Evolutionary conservation across 2,329 filamentous ascomycete species (phyloP).

Genomic region (Fusarium virguliforme): DNA sequence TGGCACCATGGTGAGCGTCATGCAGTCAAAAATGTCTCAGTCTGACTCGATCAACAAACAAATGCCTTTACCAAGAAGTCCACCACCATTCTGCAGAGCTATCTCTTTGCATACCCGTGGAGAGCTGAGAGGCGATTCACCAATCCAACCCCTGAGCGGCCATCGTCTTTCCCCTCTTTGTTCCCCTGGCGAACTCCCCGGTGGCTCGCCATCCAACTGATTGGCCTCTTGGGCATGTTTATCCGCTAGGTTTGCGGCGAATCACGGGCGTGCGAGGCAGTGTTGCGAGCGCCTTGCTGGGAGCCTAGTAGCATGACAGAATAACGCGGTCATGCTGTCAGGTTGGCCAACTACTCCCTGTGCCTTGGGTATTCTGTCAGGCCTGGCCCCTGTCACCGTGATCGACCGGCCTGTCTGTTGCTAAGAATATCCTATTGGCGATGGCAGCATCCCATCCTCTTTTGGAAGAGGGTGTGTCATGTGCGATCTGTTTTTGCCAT

Average conservation of each 20-base stretch:
- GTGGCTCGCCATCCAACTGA: slow-evolving; percentile 17
- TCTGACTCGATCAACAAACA: background rate
- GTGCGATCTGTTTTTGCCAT: slow-evolving; percentile 33
- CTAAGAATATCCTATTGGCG: slow-evolving; percentile 45
- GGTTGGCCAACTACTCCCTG: no score
- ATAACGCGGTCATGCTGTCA: background rate
- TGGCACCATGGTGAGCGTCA: slow-evolving; percentile 20
- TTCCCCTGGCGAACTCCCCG: slow-evolving; percentile 8
- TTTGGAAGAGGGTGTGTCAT: slow-evolving; percentile 20
- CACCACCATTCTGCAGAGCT: slow-evolving; percentile 7
- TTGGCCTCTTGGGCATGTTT: slow-evolving; percentile 16
- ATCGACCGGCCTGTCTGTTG: slow-evolving; percentile 40
- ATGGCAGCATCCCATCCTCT: background rate
- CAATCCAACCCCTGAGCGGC: slow-evolving; percentile 28
- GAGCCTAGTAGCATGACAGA: slow-evolving; percentile 13
- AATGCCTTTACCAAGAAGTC: background rate
- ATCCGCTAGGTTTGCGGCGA: slow-evolving; percentile 21
- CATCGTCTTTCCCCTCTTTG: slow-evolving; percentile 19
- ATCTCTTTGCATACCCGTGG: background rate
- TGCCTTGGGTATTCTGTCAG: background rate
- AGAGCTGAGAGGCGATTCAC: slow-evolving; percentile 7
- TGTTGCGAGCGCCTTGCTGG: slow-evolving; percentile 32
- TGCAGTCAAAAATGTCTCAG: slow-evolving; percentile 25
- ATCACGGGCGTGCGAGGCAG: slow-evolving; percentile 34
- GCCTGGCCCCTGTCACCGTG: slow-evolving; percentile 13